Base-by-base conservation (phyloP, 1,284 basidiomycete genomes). In the Trichosporon faecale region DNA sequence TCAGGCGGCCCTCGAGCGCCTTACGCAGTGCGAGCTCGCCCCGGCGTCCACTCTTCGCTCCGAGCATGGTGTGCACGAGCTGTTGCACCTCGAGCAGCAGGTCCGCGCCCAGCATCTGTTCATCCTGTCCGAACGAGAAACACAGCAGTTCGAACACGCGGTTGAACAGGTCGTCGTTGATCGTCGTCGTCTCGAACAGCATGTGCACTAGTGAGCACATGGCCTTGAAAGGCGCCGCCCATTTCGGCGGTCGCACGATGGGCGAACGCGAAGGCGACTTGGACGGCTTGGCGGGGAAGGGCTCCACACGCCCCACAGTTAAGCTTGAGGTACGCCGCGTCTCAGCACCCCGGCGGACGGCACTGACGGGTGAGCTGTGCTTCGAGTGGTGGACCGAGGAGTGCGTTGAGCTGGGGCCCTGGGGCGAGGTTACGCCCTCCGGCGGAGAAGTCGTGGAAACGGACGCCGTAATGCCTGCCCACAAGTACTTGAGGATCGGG, bases 61-160 rank as follows among this genome's bases (percentile, higher is more conserved):
- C 75, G 3, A 80, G 75, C 73, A 81, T 76, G 4, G 70, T 66
- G 27, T 72, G 73, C 16, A 80, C 64, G 5, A 80, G 67, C 55
- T 80, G 73, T 33, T 74, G 71, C 1, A 76, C 74, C 0, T 72
- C 69, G 25, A 72, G 67, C 64, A 76, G 65, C 12, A 68, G 66
- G 21, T 76, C 75, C 0, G 76, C 74, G 0, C 74, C 69, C 27
- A 72, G 67, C 64, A 76, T 67, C 8, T 68, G 65, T n/a, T 76
- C 75, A 60, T 78, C 76, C 71, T 79, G 78, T 0, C 79, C 79
- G 40, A 77, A 77, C 9, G 73, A 76, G n/a, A 80, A 72, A 65
- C 76, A 79, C 1, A 79, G 67, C 21, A 80, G 73, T 44, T 75
- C 76, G 27, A 82, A 75, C 29, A 80, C 73, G 27, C 77, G 73